phyloP scores from a whole-genome alignment of 441 rosid species.

The Gossypium lobatum region DNA sequence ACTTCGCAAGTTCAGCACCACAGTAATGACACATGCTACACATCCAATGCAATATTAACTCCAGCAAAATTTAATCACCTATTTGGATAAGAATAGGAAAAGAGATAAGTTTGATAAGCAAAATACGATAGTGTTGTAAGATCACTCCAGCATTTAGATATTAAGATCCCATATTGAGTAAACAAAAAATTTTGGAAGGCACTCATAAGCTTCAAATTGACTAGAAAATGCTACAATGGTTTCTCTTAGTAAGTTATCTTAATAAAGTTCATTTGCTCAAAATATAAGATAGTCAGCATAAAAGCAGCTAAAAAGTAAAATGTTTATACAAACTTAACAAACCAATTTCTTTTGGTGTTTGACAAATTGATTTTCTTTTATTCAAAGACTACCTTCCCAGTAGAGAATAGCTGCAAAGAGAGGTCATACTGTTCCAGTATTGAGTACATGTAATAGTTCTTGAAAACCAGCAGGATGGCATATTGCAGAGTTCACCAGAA shows the following conservation, averaged over 20 bases:
- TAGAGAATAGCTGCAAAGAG: not conserved
- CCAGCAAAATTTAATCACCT: conserved; percentile 20
- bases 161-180: not conserved
- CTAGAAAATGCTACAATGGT: not conserved
- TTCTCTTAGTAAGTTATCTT: not conserved
- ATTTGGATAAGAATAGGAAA: conserved; percentile 7
- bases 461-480: not conserved
- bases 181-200: not conserved
- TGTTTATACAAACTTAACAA: not conserved
- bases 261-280: not conserved
- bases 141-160: not conserved
- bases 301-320: not conserved
- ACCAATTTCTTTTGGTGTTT: not conserved
- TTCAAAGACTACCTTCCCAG: not conserved
- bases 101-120: not conserved
- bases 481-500: not conserved
- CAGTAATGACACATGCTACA: conserved; percentile 51
- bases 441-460: not conserved
- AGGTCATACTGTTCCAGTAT: not conserved
- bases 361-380: not conserved
- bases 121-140: not conserved
- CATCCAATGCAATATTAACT: conserved; percentile 22
- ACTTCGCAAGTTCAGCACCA: conserved; percentile 28
- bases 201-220: not conserved
- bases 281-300: not conserved